Evolutionary conservation across 306 rosid species (phyloP).

Genomic region (Cucumis cinereus): DNA sequence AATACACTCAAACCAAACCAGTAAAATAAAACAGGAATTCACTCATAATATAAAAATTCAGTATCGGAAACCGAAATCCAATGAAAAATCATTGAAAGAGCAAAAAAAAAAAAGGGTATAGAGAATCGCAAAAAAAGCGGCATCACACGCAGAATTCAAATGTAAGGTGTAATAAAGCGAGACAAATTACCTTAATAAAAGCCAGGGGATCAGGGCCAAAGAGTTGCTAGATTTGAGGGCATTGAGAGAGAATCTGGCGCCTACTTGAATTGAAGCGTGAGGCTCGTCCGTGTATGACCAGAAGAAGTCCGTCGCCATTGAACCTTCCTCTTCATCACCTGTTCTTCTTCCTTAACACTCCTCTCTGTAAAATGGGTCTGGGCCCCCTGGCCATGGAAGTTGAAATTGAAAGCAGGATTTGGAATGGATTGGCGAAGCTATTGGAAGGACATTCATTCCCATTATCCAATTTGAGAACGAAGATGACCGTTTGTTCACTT

Average conservation of each 20-base stretch:
- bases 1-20: neutral
- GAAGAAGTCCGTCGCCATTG: conserved; percentile 60
- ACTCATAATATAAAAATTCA: neutral
- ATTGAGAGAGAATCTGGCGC: conserved; percentile 73
- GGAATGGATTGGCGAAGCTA: neutral
- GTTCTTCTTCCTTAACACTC: conserved; percentile 29
- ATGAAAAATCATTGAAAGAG: neutral
- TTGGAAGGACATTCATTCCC: neutral
- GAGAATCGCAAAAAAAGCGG: neutral
- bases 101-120: neutral
- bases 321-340: conserved; percentile 25
- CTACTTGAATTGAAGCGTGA: conserved; percentile 69
- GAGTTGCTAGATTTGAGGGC: conserved; percentile 70
- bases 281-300: conserved; percentile 93
- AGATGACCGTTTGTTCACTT: neutral
- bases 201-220: conserved; percentile 71
- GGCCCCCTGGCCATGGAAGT: neutral
- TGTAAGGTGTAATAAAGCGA: neutral
- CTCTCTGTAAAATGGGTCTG: neutral
- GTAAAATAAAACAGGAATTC: neutral
- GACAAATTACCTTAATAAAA: conserved; percentile 38
- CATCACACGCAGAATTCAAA: neutral
- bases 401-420: neutral
- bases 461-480: neutral
- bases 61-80: conserved; percentile 11